These are phyloP conservation scores for Vigna mungo DNA, from an alignment of 306 rosid species.

Conservation along the genomic window DNA sequence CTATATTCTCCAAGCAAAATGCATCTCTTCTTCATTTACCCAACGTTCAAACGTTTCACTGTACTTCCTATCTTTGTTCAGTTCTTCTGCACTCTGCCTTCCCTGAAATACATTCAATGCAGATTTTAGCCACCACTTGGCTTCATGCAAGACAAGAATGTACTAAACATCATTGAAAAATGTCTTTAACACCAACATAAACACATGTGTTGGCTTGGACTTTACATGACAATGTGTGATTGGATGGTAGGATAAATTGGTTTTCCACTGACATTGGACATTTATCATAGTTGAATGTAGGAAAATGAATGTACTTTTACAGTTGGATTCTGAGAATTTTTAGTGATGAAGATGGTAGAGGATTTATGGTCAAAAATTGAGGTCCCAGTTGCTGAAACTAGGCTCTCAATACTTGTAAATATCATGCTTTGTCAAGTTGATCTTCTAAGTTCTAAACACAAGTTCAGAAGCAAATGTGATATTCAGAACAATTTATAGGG, in stretches of 20 bases:
- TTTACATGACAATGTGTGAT: neutral
- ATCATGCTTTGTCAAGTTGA: neutral
- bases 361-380: neutral
- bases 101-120: conserved; percentile 51
- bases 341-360: neutral
- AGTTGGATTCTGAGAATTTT: neutral
- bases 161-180: neutral
- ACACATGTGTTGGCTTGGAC: neutral
- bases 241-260: neutral
- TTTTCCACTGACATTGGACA: neutral
- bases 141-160: conserved; percentile 12
- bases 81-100: conserved; percentile 50
- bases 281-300: neutral
- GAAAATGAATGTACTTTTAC: neutral
- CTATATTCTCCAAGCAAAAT: conserved; percentile 38
- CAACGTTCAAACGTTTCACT: conserved; percentile 53
- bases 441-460: neutral
- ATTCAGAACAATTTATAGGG: neutral
- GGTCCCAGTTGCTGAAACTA: neutral
- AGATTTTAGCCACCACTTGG: conserved; percentile 9
- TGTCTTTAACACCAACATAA: neutral
- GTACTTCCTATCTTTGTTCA: conserved; percentile 41
- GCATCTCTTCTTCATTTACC: conserved; percentile 57
- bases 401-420: neutral
- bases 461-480: neutral